Percentiles rank a stretch among this genome's conserved stretches.
phyloP scores from a whole-genome alignment of 2,329 filamentous ascomycete genomes.

The Calonectria ilicicola region DNA sequence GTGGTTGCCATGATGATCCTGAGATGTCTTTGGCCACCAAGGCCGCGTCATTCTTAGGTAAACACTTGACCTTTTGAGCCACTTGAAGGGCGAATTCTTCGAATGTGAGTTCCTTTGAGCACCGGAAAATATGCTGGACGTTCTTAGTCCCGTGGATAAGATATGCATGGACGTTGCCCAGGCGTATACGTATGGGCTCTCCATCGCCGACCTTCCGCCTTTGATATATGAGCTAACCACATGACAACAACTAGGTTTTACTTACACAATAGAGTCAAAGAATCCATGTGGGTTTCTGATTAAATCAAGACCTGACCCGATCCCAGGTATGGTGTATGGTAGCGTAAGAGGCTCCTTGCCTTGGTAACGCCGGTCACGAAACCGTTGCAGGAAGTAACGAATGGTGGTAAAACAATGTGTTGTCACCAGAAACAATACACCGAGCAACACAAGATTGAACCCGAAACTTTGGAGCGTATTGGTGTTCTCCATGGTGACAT shows the following conservation, averaged over 20 bases:
- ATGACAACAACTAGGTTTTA: rapidly evolving
- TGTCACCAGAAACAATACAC: conserved; percentile 22
- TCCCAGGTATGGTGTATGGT: conserved; percentile 28
- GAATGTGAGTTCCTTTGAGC: conserved; percentile 36
- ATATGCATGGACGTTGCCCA: conserved; percentile 35
- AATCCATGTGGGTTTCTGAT: conserved; percentile 37
- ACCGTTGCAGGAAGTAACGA: conserved; percentile 29
- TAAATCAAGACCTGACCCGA: conserved; percentile 31
- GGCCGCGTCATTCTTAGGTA: conserved; percentile 27
- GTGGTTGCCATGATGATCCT: conserved; percentile 29
- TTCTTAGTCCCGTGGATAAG: conserved; percentile 35
- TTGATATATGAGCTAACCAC: neutral
- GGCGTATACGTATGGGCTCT: conserved; percentile 32
- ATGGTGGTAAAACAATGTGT: conserved; percentile 32
- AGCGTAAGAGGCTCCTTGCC: conserved; percentile 34
- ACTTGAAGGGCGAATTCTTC: conserved; percentile 39
- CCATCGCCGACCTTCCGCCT: conserved; percentile 29
- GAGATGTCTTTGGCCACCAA: conserved; percentile 34
- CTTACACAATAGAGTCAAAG: conserved; percentile 31
- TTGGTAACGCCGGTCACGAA: conserved; percentile 24
- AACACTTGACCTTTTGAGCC: conserved; percentile 39
- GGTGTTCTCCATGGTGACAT: conserved; percentile 16
- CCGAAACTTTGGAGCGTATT: neutral
- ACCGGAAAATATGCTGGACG: conserved; percentile 37
- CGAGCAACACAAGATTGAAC: conserved; percentile 2